Conservation (phyloP, 768 basidiomycete species). For the Calocera cornea region DNA sequence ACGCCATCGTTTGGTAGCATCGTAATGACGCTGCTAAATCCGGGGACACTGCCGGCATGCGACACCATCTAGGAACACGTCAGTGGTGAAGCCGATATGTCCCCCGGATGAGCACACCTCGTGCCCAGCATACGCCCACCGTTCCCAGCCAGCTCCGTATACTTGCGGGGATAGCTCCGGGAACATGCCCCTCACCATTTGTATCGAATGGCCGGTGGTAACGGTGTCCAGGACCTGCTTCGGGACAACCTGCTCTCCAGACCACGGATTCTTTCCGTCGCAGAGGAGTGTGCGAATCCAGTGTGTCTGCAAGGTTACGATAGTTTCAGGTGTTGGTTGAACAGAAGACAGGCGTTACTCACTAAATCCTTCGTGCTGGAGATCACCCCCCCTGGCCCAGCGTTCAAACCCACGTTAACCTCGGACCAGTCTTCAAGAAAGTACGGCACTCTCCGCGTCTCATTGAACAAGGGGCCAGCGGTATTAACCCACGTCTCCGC, state of each 20-base stretch:
- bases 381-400: slow-evolving; percentile 35
- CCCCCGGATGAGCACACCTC: slow-evolving; percentile 20
- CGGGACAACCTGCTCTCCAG: slow-evolving; percentile 27
- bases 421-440: slow-evolving; percentile 20
- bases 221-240: slow-evolving; percentile 20
- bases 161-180: slow-evolving; percentile 22
- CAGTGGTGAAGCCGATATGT: neutral
- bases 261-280: slow-evolving; percentile 22
- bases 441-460: slow-evolving; percentile 25
- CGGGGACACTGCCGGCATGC: slow-evolving; percentile 27
- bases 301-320: slow-evolving; percentile 21
- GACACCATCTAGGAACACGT: slow-evolving; percentile 21
- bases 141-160: slow-evolving; percentile 35
- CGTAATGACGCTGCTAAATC: slow-evolving; percentile 23
- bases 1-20: slow-evolving; percentile 28
- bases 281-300: slow-evolving; percentile 31
- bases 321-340: neutral
- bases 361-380: slow-evolving; percentile 34
- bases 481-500: slow-evolving; percentile 25
- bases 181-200: slow-evolving; percentile 6
- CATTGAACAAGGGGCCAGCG: neutral
- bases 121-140: slow-evolving; percentile 29
- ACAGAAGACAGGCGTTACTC: no score
- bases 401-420: no score
- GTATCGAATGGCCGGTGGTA: slow-evolving; percentile 25